These are phyloP conservation scores for Suillus discolor DNA, from an alignment of 768 basidiomycete genomes.

Conservation along the genomic window DNA sequence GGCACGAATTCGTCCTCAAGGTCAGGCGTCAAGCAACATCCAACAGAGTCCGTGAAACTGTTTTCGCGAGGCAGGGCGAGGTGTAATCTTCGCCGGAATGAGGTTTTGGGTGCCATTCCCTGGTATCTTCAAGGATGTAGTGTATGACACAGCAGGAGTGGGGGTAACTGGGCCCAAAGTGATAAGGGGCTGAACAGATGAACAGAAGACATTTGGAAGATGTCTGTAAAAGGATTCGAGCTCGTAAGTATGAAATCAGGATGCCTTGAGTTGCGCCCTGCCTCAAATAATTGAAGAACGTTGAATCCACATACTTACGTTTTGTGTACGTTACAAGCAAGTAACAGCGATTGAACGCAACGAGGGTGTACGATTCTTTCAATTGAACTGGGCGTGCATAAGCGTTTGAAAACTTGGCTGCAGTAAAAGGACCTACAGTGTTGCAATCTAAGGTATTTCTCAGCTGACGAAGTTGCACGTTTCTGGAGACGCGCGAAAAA, in stretches of 20 bases:
- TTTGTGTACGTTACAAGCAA: neutral
- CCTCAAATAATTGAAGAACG: neutral
- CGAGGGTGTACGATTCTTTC: too few species aligned
- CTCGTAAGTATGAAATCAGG: neutral
- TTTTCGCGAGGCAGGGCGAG: conserved; percentile 66
- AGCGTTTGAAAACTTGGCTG: too few species aligned
- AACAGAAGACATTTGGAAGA: neutral
- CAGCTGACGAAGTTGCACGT: too few species aligned
- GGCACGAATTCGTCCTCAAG: conserved; percentile 39
- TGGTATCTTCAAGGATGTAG: neutral
- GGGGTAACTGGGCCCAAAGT: neutral
- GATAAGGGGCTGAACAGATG: neutral
- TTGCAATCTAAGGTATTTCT: too few species aligned
- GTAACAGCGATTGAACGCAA: too few species aligned
- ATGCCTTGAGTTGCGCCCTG: neutral
- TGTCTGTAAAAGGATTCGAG: neutral
- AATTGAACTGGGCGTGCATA: too few species aligned
- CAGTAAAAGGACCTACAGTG: too few species aligned
- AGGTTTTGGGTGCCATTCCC: neutral
- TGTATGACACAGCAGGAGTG: neutral
- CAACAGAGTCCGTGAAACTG: conserved; percentile 67
- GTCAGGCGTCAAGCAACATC: conserved; percentile 69
- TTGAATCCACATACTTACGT: neutral
- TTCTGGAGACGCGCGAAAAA: too few species aligned
- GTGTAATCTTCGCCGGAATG: neutral